Conservation (phyloP, 2,329 filamentous ascomycete species). For the Aspergillus uvarum region DNA sequence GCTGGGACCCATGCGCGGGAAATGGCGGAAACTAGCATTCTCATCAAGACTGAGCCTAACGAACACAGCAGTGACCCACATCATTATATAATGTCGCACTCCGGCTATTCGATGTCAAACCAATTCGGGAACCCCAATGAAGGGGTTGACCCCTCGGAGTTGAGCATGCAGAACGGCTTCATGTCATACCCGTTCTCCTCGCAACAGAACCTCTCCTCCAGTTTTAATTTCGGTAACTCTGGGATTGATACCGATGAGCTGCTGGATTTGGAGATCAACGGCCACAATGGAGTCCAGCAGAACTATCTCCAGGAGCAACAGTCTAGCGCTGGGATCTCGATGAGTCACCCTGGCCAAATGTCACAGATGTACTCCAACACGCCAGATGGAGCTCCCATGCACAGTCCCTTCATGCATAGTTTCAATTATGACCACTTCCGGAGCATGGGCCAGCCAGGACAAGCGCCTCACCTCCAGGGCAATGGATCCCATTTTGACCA, state of each 20-base stretch:
- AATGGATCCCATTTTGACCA: constrained; percentile 51
- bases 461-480: constrained; percentile 37
- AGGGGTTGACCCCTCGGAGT: constrained; percentile 79
- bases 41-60: constrained; percentile 68
- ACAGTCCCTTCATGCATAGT: constrained; percentile 80
- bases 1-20: constrained; percentile 19
- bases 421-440: constrained; percentile 79
- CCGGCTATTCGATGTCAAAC: constrained; percentile 53
- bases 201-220: constrained; percentile 64
- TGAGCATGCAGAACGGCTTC: constrained; percentile 65
- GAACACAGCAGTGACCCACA: constrained; percentile 58
- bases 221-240: constrained; percentile 74
- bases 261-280: constrained; percentile 59
- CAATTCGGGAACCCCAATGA: constrained; percentile 57
- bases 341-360: constrained; percentile 67
- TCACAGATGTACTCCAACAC: constrained; percentile 81
- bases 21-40: constrained; percentile 60
- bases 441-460: constrained; percentile 58
- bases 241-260: constrained; percentile 87
- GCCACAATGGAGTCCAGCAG: constrained; percentile 39
- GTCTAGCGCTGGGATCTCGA: constrained; percentile 52
- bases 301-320: constrained; percentile 54
- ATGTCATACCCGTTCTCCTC: constrained; percentile 60
- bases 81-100: constrained; percentile 51
- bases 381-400: constrained; percentile 85